Evolutionary conservation across 2,329 filamentous ascomycete species (phyloP), one percentile per base, ranked within the genome.

Genomic region (Orbilia brochopaga): DNA sequence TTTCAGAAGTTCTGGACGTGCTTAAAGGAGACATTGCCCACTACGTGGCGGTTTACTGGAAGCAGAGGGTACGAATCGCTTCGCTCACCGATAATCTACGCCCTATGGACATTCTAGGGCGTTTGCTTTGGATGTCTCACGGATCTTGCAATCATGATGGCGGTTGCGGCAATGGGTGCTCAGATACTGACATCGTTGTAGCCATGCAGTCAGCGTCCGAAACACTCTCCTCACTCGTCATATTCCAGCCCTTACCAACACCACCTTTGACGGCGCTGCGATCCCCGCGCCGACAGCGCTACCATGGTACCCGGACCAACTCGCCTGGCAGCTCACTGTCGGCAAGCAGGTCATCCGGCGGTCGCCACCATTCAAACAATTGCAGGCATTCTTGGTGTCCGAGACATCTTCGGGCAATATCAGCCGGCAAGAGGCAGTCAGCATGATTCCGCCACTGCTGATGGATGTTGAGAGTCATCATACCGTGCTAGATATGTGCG

Each of bases 381-480:
- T 99, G 81, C 94, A 99, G 80, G 96, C 95, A 79, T 99, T 97
- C 83, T 85, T 99, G 56, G 94, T 99, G 55, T 95, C 93, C 58
- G 94, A 99, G 83, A 97, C 94, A 2, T 92, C 90, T 64, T 92
- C 97, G 21, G 94, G 94, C 77, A 99, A 97, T 80, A 97, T 99
- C 77, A 96, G 90, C 80, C 87, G 94, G 77, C 94, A 99, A 81
- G 94, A 99, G 82, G 89, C 96, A 50, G 94, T 99, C 78, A 96
- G 91, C 82, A 99, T 99, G 94, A 97, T 99, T 74, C 94, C 94
- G 24, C 94, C 94, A 24, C 85, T 97, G 76, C 84, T 97, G 76
- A 90, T 99, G 83, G 92, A 97, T 77, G 84, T 97, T 56, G 87
- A 87, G 76, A 92, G 94, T 2, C 91, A 92, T 59, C 96, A 97